Evolutionary conservation across 164 flowering plant genomes (phyloP).

Genomic region (Nelumbo lutea): DNA sequence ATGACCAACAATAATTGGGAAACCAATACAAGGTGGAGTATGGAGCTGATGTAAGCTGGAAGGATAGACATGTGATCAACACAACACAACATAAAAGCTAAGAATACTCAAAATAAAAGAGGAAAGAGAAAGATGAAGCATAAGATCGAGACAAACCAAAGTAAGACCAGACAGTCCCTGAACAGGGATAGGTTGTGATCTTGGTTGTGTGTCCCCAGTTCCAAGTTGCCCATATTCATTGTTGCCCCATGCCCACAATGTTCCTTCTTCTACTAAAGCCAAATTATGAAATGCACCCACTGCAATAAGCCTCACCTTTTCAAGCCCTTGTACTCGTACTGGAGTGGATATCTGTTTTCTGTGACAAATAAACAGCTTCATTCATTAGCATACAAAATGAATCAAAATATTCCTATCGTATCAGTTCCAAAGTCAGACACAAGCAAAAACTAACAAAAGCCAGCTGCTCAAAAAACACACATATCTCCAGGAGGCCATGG

Average conservation of each 20-base stretch:
- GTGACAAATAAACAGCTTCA: constrained; percentile 2
- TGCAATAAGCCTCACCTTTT: constrained; percentile 76
- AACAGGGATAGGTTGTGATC: constrained; percentile 90
- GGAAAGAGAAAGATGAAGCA: background rate
- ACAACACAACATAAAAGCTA: too few relatives aligned
- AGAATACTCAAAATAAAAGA: background rate
- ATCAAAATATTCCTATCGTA: background rate
- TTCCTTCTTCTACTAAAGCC: constrained; percentile 87
- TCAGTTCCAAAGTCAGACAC: background rate
- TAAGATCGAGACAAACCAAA: constrained; percentile 51
- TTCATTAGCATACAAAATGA: constrained; percentile 7
- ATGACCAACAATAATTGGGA: too few relatives aligned
- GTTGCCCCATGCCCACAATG: constrained; percentile 97
- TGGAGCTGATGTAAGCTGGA: background rate
- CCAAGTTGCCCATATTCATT: constrained; percentile 99
- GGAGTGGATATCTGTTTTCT: constrained; percentile 96
- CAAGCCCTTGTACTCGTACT: constrained; percentile 96
- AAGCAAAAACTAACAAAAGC: background rate
- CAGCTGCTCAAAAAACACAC: constrained; percentile 32
- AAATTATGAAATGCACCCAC: constrained; percentile 98
- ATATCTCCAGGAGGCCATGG: constrained; percentile 99
- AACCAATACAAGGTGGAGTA: background rate
- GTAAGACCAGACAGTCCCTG: constrained; percentile 78
- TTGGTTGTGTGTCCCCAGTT: constrained; percentile 98
- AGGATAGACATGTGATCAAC: too few relatives aligned